phyloP scores from a whole-genome alignment of 768 basidiomycete species.

The Boletus insuetus region DNA sequence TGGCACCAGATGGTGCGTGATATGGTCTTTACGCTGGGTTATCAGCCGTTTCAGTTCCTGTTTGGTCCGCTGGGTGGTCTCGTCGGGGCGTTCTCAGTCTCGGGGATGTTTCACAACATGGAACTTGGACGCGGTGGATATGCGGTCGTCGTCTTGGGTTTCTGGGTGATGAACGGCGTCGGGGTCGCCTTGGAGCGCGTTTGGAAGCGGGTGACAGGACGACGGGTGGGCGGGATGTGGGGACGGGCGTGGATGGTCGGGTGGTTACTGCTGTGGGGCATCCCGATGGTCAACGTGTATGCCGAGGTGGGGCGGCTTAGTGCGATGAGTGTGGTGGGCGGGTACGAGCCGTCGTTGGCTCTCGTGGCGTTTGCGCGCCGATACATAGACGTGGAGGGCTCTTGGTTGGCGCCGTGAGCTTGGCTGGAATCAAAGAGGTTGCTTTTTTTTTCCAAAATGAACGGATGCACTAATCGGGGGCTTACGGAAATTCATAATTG shows the following conservation, averaged over 20 bases:
- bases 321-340: constrained; percentile 7
- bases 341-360: constrained; percentile 11
- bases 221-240: constrained; percentile 41
- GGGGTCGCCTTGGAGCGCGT: constrained; percentile 49
- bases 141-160: constrained; percentile 39
- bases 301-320: constrained; percentile 16
- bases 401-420: too few species aligned
- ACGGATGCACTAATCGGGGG: too few species aligned
- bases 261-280: constrained; percentile 50
- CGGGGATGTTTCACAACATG: constrained; percentile 55
- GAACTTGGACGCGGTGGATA: constrained; percentile 50
- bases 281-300: constrained; percentile 42
- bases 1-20: constrained; percentile 72
- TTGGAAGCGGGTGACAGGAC: constrained; percentile 43
- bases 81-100: constrained; percentile 56
- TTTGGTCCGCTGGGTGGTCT: constrained; percentile 50
- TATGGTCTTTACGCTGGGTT: constrained; percentile 49
- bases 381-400: too few species aligned
- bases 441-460: too few species aligned
- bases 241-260: constrained; percentile 51
- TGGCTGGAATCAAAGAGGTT: too few species aligned
- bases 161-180: constrained; percentile 57
- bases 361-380: constrained; percentile 27
- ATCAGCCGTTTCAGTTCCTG: constrained; percentile 39
- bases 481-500: too few species aligned